Evolutionary conservation across 805 yeast genomes (phyloP).

Genomic region (Wickerhamiella hasegawae): DNA sequence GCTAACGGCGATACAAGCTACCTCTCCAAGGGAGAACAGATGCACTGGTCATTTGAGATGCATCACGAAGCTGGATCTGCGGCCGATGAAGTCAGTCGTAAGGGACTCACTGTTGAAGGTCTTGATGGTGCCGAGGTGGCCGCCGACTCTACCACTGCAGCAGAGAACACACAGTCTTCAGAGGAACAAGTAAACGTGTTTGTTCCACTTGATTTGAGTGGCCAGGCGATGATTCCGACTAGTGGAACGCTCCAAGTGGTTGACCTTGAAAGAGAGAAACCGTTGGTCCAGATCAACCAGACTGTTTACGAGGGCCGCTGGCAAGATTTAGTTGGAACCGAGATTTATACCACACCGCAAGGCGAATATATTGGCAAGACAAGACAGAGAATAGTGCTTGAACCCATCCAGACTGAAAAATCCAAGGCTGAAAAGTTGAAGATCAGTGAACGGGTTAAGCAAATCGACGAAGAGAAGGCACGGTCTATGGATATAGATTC

Average conservation of each 20-base stretch:
- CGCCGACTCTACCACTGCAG: not conserved
- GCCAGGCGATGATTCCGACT: slow-evolving; percentile 22
- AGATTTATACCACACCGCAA: slow-evolving; percentile 24
- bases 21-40: slow-evolving; percentile 67
- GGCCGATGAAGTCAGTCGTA: slow-evolving; percentile 41
- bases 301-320: slow-evolving; percentile 59
- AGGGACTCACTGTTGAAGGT: not conserved
- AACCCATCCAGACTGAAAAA: slow-evolving; percentile 7
- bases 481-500: not conserved
- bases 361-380: slow-evolving; percentile 19
- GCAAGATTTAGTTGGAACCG: slow-evolving; percentile 70
- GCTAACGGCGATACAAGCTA: slow-evolving; percentile 65
- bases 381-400: slow-evolving; percentile 15
- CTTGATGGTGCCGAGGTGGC: too few relatives aligned
- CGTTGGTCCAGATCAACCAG: slow-evolving; percentile 42
- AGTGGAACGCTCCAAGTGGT: slow-evolving; percentile 31
- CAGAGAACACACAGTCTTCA: not conserved
- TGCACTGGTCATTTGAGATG: slow-evolving; percentile 72
- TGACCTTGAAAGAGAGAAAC: slow-evolving; percentile 38
- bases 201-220: slow-evolving; percentile 34
- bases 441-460: not conserved
- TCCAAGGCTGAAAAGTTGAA: not conserved
- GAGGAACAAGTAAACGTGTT: slow-evolving; percentile 24
- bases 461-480: not conserved
- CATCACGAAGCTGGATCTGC: slow-evolving; percentile 81